A percentile compares a stretch with the other conserved stretches of the same genome.
Conservation (phyloP, 1,139 yeast genomes). For the Candida sp. region DNA sequence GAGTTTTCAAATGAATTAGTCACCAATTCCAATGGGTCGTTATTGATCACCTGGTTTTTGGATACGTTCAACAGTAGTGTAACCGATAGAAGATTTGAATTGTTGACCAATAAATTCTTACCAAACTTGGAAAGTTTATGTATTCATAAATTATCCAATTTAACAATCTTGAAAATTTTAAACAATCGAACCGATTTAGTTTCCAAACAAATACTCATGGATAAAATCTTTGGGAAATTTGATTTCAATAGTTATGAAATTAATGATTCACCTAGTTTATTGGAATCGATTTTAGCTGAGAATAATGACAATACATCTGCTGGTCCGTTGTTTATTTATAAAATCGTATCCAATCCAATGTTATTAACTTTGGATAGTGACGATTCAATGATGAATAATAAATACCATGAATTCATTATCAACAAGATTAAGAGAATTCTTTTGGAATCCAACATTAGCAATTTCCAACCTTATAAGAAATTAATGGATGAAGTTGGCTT, state of each 20-base stretch:
- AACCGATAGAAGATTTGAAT: constrained; percentile 28
- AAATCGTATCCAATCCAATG: constrained; percentile 65
- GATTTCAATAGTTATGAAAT: constrained; percentile 18
- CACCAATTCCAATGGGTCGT: constrained; percentile 82
- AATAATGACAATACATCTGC: constrained; percentile 50
- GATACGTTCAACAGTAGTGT: constrained; percentile 76
- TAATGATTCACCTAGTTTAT: constrained; percentile 19
- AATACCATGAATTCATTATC: constrained; percentile 55
- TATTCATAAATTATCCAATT: constrained; percentile 82
- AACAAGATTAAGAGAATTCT: constrained; percentile 61
- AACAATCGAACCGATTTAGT: constrained; percentile 63
- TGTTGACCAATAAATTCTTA: constrained; percentile 49
- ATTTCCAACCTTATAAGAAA: constrained; percentile 76
- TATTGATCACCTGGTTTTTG: constrained; percentile 89
- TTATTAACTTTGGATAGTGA: constrained; percentile 40
- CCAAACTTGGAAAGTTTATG: constrained; percentile 66
- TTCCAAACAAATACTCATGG: constrained; percentile 62
- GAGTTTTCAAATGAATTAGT: constrained; percentile 79
- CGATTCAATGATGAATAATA: constrained; percentile 20
- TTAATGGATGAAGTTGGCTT: constrained; percentile 93
- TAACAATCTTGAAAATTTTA: constrained; percentile 77
- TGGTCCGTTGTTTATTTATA: constrained; percentile 85
- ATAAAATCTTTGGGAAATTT: constrained; percentile 58
- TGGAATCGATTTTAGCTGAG: constrained; percentile 49
- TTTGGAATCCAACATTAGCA: constrained; percentile 50